These are phyloP conservation scores for Turritis glabra DNA, from an alignment of 345 rosid genomes.

Conservation along the genomic window DNA sequence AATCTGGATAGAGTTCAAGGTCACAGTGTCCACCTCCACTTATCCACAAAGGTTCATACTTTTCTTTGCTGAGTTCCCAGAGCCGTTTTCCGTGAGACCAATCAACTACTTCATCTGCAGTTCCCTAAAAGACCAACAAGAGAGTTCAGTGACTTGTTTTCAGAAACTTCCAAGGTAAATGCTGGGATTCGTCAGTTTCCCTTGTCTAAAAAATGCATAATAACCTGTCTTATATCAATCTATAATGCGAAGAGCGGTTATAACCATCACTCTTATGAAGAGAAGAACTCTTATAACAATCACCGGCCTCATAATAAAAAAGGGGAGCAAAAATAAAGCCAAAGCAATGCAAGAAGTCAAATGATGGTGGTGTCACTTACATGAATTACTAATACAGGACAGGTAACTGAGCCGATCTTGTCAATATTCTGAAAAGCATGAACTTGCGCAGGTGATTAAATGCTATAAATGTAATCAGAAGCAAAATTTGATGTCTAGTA, in stretches of 20 bases:
- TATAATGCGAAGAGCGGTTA: too few species aligned
- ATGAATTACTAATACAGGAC: slow-evolving; percentile 81
- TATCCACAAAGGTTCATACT: slow-evolving; percentile 88
- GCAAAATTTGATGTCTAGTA: background rate
- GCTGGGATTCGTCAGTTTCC: background rate
- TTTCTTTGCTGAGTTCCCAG: slow-evolving; percentile 77
- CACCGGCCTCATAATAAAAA: background rate
- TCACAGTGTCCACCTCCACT: slow-evolving; percentile 90
- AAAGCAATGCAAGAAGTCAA: background rate
- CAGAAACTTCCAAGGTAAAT: too few species aligned
- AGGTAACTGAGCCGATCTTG: slow-evolving; percentile 71
- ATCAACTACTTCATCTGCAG: slow-evolving; percentile 87
- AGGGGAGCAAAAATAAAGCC: background rate
- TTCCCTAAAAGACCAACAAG: slow-evolving; percentile 55
- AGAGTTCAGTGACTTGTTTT: slow-evolving; percentile 8
- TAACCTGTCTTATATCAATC: background rate
- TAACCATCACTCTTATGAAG: too few species aligned
- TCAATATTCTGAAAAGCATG: slow-evolving; percentile 65
- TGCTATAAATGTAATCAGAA: slow-evolving; percentile 17
- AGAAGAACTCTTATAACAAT: background rate
- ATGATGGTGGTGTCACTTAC: slow-evolving; percentile 47
- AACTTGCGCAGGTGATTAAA: background rate
- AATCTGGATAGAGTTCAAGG: slow-evolving; percentile 88
- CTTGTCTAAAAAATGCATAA: background rate
- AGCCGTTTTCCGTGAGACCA: slow-evolving; percentile 87